Conservation (phyloP, 1,284 basidiomycete species). For the Apiotrichum mycotoxinovorans region DNA sequence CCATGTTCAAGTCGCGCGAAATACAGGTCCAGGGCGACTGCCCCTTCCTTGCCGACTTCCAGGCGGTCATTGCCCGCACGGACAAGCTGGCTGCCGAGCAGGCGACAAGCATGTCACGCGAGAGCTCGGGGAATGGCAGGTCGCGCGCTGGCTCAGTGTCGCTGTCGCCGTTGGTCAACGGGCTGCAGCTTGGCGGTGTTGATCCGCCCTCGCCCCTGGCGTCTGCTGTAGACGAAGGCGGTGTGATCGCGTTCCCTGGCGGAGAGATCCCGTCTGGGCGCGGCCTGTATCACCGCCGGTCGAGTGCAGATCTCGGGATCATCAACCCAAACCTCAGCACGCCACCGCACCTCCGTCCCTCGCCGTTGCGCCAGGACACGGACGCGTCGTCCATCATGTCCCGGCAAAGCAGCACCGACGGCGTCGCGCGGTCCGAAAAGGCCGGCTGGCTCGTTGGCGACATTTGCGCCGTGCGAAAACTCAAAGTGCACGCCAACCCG, state of each 20-base stretch:
- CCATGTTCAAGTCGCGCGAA: conserved; percentile 17
- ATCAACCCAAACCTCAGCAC: not conserved
- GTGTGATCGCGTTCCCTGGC: conserved; percentile 13
- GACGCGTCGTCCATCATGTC: conserved; percentile 11
- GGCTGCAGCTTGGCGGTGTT: not conserved
- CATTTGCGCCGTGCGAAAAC: conserved; percentile 28
- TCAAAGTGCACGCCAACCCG: conserved; percentile 46
- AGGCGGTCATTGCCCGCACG: conserved; percentile 36
- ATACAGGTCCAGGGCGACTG: conserved; percentile 20
- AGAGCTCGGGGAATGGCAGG: not conserved
- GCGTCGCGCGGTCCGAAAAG: conserved; percentile 21
- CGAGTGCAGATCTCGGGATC: conserved; percentile 8
- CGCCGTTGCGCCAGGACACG: conserved; percentile 14
- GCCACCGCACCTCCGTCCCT: not conserved
- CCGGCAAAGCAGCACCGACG: conserved; percentile 9
- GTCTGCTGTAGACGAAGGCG: conserved; percentile 3
- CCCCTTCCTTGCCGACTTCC: conserved; percentile 33
- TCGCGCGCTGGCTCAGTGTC: conserved; percentile 6
- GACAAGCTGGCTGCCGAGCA: conserved; percentile 26
- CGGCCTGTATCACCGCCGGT: conserved; percentile 20
- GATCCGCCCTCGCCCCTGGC: conserved; percentile 1
- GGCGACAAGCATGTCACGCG: conserved; percentile 6
- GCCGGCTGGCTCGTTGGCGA: conserved; percentile 44
- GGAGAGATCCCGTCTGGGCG: not conserved
- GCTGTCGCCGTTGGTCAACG: conserved; percentile 1